These are phyloP conservation scores for Clonostachys solani DNA, from an alignment of 2,329 filamentous ascomycete genomes.

Conservation along the genomic window DNA sequence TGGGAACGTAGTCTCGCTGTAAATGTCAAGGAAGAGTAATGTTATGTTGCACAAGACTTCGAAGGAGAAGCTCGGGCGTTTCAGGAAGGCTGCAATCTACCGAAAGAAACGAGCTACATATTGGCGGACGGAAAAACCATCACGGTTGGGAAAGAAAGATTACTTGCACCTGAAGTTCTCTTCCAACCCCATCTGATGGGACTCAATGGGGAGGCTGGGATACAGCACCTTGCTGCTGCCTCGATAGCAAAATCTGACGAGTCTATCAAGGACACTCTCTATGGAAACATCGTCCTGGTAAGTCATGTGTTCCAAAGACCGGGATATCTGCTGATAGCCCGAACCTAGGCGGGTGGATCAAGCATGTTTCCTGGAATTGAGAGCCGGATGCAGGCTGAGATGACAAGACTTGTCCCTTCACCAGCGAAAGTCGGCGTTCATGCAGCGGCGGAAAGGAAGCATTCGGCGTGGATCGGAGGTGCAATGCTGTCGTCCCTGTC, in stretches of 20 bases:
- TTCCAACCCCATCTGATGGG: conserved; percentile 98
- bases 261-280: conserved; percentile 99
- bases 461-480: conserved; percentile 99
- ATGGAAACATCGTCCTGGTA: conserved; percentile 99
- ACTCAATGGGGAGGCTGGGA: conserved; percentile 89
- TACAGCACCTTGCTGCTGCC: conserved; percentile 99
- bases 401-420: conserved; percentile 96
- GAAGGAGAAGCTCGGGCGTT: conserved; percentile 99
- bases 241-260: conserved; percentile 99
- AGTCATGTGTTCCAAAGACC: conserved; percentile 34
- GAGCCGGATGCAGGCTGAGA: conserved; percentile 99
- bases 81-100: conserved; percentile 78
- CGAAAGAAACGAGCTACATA: conserved; percentile 99
- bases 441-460: conserved; percentile 94
- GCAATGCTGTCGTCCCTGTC: conserved; percentile 94
- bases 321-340: conserved; percentile 1
- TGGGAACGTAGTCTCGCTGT: conserved; percentile 99
- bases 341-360: conserved; percentile 55
- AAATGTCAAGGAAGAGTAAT: conserved; percentile 99
- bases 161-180: conserved; percentile 98
- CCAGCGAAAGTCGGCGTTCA: conserved; percentile 99
- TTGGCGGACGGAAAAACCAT: conserved; percentile 99
- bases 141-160: conserved; percentile 99
- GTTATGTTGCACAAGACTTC: conserved; percentile 99
- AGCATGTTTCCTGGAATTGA: conserved; percentile 99